Evolutionary conservation across 441 rosid species (phyloP), one percentile per base, ranked within the genome.

Genomic region (Brassica balearica): DNA sequence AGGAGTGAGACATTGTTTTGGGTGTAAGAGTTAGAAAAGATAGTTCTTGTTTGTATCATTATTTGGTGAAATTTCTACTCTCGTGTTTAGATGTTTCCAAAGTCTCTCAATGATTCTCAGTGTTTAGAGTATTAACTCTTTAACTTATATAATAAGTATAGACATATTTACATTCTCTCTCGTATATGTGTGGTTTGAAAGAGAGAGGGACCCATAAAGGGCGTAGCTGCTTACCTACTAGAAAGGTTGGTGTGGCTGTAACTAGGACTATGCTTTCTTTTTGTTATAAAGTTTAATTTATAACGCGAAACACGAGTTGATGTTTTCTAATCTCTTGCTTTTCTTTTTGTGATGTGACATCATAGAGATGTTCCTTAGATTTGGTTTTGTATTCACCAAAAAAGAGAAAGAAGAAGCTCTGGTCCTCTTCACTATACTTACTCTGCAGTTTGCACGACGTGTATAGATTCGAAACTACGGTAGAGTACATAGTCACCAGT

Each of bases 31-130:
- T 27, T 62, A 23, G 19, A 43, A 79, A 79, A 74, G 82, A 79
- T 55, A 69, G 4, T 56, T 73, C 63, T 79, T 79, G 79, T 79
- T 69, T 79, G 68, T 74, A 74, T 74, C 62, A 73, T 29, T 41
- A 25, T 63, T 69, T 74, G 14, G 75, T 79, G 65, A 73, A 74
- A 63, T n/a, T 51, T 72, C 58, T 1, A 36, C 25, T 11, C 9
- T 51, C 0, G 8, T 56, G 6, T 22, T 68, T 73, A 11, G 61
- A 56, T 56, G 61, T 19, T 19, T 56, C 25, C 25, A 56, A 56
- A 55, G 23, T 55, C 62, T 56, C 77, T 77, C 59, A 36, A 74
- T 79, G 78, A 62, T 51, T 64, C 60, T 23, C 19, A 71, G 23
- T 17, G 10, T 17, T 64, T 36, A 20, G 14, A 55, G 60, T 7